Evolutionary conservation across 2,329 filamentous ascomycete genomes (phyloP), one percentile per base, ranked within the genome.

Genomic region (Aspergillus persii): DNA sequence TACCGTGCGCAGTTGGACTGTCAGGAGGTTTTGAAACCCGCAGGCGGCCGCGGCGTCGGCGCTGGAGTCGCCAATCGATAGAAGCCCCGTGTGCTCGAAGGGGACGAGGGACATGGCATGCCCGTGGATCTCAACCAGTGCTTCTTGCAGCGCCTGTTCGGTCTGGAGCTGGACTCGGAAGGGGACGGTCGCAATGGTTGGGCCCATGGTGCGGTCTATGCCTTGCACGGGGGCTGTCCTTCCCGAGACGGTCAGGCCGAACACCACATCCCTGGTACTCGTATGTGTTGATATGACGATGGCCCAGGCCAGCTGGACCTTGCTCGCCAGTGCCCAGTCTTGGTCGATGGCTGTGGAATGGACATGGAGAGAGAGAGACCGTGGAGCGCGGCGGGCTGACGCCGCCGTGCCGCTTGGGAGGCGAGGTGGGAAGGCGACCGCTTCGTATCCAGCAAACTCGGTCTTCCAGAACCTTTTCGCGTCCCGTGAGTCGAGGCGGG

Each of bases 31-130:
- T 49, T 77, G 72, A 59, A 79, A 76, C 8, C 74, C 66, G 59
- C 75, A 79, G 18, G 75, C 76, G 8, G 67, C 59, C 23, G 69
- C 69, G 3, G 72, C 66, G 53, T 77, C 72, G 1, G 78, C 71
- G 61, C 81, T 83, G 11, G 85, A 69, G n/a, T 77, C 73, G 27
- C 83, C 81, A 59, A 80, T 80, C 48, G 75, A 70, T 52, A 76
- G 75, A 11, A 80, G 49, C 3, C 77, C 77, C 2, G 83, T 78
- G 67, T 89, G 85, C 71, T 89, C 84, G 64, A 86, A 82, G 0
- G 83, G 81, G 2, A 87, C 85, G 55, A 83, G 79, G 5, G 77
- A 71, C 0, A 83, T 75, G 0, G 79, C 81, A 56, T 81, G 77
- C 83, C 44, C 11, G 11, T 60, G 62, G 4, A 60, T 29, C 3